Evolutionary conservation across 1,284 basidiomycete species (phyloP).

Genomic region (Apiotrichum porosum): DNA sequence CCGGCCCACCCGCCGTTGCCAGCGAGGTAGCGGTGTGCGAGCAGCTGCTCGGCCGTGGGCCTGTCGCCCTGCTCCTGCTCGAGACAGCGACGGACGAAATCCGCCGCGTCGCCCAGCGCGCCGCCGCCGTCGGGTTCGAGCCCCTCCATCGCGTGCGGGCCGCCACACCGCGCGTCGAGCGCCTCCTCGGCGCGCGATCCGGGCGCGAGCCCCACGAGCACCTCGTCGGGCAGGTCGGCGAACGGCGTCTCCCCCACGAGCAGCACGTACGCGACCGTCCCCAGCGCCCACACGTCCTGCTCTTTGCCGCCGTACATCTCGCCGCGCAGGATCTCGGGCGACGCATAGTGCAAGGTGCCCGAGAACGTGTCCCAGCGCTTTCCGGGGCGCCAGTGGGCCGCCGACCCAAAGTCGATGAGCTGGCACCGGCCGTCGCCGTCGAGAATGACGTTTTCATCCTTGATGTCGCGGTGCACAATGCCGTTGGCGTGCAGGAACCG

Average conservation of each 20-base stretch:
- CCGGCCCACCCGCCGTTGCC: slow-evolving; percentile 43
- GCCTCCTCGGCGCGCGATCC: slow-evolving; percentile 31
- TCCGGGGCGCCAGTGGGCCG: slow-evolving; percentile 66
- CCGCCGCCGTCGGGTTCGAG: slow-evolving; percentile 45
- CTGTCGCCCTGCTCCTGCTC: slow-evolving; percentile 37
- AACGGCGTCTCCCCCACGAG: slow-evolving; percentile 94
- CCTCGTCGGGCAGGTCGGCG: slow-evolving; percentile 52
- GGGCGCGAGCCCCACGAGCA: slow-evolving; percentile 30
- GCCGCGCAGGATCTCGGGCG: slow-evolving; percentile 91
- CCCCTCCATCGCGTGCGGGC: slow-evolving; percentile 30
- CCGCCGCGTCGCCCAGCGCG: slow-evolving; percentile 40
- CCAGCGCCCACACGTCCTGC: slow-evolving; percentile 97
- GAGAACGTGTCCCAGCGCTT: slow-evolving; percentile 90
- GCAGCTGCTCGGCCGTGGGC: slow-evolving; percentile 41
- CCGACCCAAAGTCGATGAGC: slow-evolving; percentile 85
- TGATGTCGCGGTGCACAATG: slow-evolving; percentile 96
- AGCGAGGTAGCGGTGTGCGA: slow-evolving; percentile 39
- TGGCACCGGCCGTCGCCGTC: slow-evolving; percentile 61
- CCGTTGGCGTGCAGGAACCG: slow-evolving; percentile 86
- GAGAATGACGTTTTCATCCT: slow-evolving; percentile 88
- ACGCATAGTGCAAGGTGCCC: slow-evolving; percentile 86
- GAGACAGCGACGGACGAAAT: slow-evolving; percentile 45
- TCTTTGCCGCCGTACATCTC: slow-evolving; percentile 93
- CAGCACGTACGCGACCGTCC: slow-evolving; percentile 94
- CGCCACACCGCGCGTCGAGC: slow-evolving; percentile 36